Evolutionary conservation across 352 stramenopile species (phyloP), one percentile per base, ranked within the genome.

Genomic region (Pythium rhizo-oryzae): DNA sequence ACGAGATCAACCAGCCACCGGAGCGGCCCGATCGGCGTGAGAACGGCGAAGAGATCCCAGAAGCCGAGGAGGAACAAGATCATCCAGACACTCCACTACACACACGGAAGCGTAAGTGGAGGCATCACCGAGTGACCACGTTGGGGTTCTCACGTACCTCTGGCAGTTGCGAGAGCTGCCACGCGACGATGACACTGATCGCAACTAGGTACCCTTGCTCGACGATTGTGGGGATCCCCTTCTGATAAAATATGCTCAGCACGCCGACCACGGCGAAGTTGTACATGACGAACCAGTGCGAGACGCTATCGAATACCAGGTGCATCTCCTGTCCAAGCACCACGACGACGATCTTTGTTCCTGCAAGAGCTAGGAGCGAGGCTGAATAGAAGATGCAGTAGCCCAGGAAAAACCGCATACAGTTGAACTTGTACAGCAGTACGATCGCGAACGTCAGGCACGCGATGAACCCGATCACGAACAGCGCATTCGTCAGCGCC

Each of bases 21-120:
- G 19, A 99, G 80, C 19, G 97, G 97, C 13, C 97, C 97, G 62
- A 97, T 93, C 0, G 97, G 97, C 11, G 96, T 97, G 21, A 99
- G 77, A 3, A 99, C 98, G 5, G 98, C 98, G 70, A 97, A 99
- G 8, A 99, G 78, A 77, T 99, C 97, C 81, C 98, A 99, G 43
- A 99, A 90, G 1, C 90, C 97, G 47, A 99, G 77, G 41, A 98
- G 91, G 13, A 98, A 72, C n/a, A 97, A 71, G 5, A 97, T 75
- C 65, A 91, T 92, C 90, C 90, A 97, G 13, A 85, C 74, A 30
- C 86, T 96, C 89, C 88, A 97, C 82, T 92, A 49, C n/a, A n/a
- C n/a, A n/a, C n/a, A n/a, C n/a, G n/a, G n/a, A n/a, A n/a, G n/a
- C n/a, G n/a, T n/a, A n/a, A n/a, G n/a, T n/a, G n/a, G n/a, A n/a